Evolutionary conservation across 116 monocot species (phyloP).

Genomic region (Iris pallida): DNA sequence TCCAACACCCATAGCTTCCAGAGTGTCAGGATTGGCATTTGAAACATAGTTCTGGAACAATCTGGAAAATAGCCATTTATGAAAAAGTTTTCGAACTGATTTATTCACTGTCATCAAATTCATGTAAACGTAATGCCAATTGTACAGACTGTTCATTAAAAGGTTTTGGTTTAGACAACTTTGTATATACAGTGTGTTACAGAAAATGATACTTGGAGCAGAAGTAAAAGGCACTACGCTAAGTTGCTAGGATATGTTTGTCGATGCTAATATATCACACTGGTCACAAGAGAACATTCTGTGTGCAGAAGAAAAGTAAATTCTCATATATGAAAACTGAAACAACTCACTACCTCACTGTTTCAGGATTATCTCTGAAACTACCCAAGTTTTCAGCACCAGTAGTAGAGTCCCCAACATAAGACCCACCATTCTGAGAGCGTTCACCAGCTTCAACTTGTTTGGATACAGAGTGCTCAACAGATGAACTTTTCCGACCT

Average conservation of each 20-base stretch:
- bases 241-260: no score
- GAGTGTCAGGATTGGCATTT: constrained; percentile 50
- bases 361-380: constrained; percentile 63
- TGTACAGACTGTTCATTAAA: no score
- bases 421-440: constrained; percentile 18
- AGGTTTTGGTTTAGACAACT: no score
- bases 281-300: no score
- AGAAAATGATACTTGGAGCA: no score
- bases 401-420: constrained; percentile 5
- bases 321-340: neutral
- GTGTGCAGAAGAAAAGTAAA: neutral
- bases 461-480: constrained; percentile 28
- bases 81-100: neutral
- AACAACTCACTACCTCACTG: constrained; percentile 33
- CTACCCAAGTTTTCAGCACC: constrained; percentile 24
- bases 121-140: no score
- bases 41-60: constrained; percentile 74
- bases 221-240: no score
- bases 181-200: no score
- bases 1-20: constrained; percentile 43
- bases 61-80: constrained; percentile 30
- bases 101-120: no score
- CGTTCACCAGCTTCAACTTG: constrained; percentile 25
- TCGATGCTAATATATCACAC: no score
- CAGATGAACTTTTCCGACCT: constrained; percentile 19